Conservation (phyloP, 1,284 basidiomycete genomes). For the Pseudozyma tsukubaensis region DNA sequence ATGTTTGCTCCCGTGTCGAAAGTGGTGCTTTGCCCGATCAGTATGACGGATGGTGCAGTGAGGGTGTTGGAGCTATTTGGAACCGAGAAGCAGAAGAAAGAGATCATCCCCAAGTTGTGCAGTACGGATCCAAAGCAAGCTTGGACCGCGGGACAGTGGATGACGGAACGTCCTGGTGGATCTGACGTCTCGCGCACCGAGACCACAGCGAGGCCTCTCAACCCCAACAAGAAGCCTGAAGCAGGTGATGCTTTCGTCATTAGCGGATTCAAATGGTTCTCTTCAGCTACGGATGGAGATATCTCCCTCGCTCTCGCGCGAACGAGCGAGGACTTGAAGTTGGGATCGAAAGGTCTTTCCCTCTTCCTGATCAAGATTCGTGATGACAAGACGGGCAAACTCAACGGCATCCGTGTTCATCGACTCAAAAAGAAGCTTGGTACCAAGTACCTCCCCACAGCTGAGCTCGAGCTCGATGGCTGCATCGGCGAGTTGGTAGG, state of each 20-base stretch:
- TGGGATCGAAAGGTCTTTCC: slow-evolving; percentile 73
- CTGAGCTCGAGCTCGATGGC: slow-evolving; percentile 77
- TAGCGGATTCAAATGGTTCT: slow-evolving; percentile 74
- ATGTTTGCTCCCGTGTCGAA: slow-evolving; percentile 49
- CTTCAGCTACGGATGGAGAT: slow-evolving; percentile 81
- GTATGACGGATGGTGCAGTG: slow-evolving; percentile 82
- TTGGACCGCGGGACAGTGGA: slow-evolving; percentile 81
- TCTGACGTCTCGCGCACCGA: slow-evolving; percentile 82
- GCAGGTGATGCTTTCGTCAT: slow-evolving; percentile 40
- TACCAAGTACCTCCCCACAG: slow-evolving; percentile 80
- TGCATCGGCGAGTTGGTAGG: slow-evolving; percentile 78
- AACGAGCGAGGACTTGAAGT: slow-evolving; percentile 69
- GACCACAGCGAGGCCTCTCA: slow-evolving; percentile 73
- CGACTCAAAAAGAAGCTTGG: slow-evolving; percentile 82
- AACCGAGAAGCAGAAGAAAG: slow-evolving; percentile 74
- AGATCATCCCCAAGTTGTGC: slow-evolving; percentile 72
- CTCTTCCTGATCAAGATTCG: slow-evolving; percentile 70
- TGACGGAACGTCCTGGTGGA: slow-evolving; percentile 76
- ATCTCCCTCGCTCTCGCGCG: slow-evolving; percentile 79
- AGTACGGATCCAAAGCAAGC: slow-evolving; percentile 76
- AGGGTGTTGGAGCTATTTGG: slow-evolving; percentile 79
- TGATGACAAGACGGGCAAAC: slow-evolving; percentile 59
- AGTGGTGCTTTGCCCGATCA: slow-evolving; percentile 69
- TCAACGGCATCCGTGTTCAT: slow-evolving; percentile 79
- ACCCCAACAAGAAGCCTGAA: slow-evolving; percentile 69